Base-by-base conservation (phyloP, 2,329 filamentous ascomycete species). In the Fusarium robinianum region DNA sequence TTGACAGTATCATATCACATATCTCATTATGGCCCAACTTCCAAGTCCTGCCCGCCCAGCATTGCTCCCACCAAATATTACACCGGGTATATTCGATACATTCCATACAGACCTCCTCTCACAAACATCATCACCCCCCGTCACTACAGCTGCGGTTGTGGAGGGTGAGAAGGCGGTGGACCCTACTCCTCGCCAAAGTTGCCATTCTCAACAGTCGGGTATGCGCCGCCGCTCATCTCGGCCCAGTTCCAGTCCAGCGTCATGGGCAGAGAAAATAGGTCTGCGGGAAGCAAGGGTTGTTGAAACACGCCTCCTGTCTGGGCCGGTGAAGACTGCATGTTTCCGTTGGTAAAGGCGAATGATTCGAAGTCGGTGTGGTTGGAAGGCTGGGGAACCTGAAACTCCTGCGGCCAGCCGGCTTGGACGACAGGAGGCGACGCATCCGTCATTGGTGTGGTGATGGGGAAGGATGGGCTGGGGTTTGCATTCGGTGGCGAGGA, bases 241-340 rank as follows among this genome's bases (percentile, higher is more conserved):
- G 81, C 80, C 79, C 81, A 85, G 62, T 80, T 90, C 90, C 91
- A 96, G 64, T 97, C 92, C 15, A 97, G 78, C 3, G 89, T 95
- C 85, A 96, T 95, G 2, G 92, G 91, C 81, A 97, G 85, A 66
- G 92, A 87, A 83, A 94, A 99, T 17, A 97, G 70, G 69, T 97
- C 94, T 60, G 92, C 90, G 5, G 94, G 92, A 15, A 97, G 82
- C 61, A 96, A 86, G 0, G 91, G 91, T 56, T 95, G 88, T 61
- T 91, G 86, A 63, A 91, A 90, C 26, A 53, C 53, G 6, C 62
- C 63, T n/a, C 63, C 63, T 6, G 60, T 51, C 11, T 46, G 47
- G 29, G 62, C 49, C 9, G 66, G 64, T 21, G 66, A 67, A 43
- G 67, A 76, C 41, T 64, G 62, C 42, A 69, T 53, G 37, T 62